A percentile compares a stretch with the other conserved stretches of the same genome.
Evolutionary conservation across 805 yeast genomes (phyloP).

Genomic region (Suhomyces sp.): DNA sequence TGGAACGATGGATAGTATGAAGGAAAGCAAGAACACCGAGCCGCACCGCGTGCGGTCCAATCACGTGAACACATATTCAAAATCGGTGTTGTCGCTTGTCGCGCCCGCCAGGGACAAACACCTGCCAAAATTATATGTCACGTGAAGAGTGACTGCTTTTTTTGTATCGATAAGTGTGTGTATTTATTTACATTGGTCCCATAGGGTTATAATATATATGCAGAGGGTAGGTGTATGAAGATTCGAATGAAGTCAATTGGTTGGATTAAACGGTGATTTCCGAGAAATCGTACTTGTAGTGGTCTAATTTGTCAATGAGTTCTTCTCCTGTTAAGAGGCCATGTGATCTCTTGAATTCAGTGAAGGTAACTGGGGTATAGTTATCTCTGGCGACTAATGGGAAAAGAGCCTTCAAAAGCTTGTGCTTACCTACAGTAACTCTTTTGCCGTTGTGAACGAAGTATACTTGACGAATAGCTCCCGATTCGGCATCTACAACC

Average conservation of each 20-base stretch:
- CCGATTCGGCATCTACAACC: constrained; percentile 24
- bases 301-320: constrained; percentile 48
- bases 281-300: constrained; percentile 38
- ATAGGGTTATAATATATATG: background rate
- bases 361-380: constrained; percentile 45
- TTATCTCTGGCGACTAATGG: constrained; percentile 45
- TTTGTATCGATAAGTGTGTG: background rate
- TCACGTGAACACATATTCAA: background rate
- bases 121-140: background rate
- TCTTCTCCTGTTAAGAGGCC: constrained; percentile 45
- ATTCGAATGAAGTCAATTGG: background rate
- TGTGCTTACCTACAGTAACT: constrained; percentile 63
- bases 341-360: constrained; percentile 45
- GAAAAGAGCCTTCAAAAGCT: constrained; percentile 52
- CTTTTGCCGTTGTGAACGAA: constrained; percentile 47
- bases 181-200: constrained; percentile 2
- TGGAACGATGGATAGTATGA: constrained; percentile 5
- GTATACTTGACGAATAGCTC: constrained; percentile 40
- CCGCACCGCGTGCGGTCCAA: constrained; percentile 1
- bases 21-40: background rate
- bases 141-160: constrained; percentile 13
- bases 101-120: background rate
- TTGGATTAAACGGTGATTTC: constrained; percentile 19
- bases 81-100: background rate
- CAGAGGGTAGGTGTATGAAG: background rate